Conservation (phyloP, 768 basidiomycete genomes). For the Termitomyces sp. region DNA sequence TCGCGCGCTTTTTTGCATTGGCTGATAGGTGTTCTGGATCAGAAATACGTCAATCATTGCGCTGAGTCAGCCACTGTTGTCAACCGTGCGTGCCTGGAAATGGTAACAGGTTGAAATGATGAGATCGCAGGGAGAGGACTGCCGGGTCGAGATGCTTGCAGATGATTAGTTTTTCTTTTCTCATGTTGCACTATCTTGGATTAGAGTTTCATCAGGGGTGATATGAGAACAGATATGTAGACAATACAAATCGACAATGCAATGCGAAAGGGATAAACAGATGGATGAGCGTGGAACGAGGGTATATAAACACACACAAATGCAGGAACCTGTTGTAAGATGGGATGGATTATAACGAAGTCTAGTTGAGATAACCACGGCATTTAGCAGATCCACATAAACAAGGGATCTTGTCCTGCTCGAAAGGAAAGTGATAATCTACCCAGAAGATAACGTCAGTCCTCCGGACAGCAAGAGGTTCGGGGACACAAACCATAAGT, state of each 20-base stretch:
- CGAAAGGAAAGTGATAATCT: slow-evolving; percentile 99
- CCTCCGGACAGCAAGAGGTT: not conserved
- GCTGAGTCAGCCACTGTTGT: not conserved
- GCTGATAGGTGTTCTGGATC: not conserved
- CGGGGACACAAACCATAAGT: slow-evolving; percentile 72
- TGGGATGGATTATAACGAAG: not conserved
- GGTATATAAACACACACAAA: slow-evolving; percentile 12
- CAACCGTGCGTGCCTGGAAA: not conserved
- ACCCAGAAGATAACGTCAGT: not conserved
- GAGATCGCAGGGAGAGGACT: not conserved
- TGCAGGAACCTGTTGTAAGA: not conserved
- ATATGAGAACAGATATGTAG: slow-evolving; percentile 12
- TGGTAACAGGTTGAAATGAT: not conserved
- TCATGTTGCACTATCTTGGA: not conserved
- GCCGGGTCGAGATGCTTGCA: not conserved
- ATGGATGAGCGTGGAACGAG: slow-evolving; percentile 7
- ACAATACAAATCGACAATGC: slow-evolving; percentile 15
- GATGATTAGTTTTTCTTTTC: not conserved
- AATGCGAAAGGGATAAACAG: slow-evolving; percentile 9
- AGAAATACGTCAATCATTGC: not conserved
- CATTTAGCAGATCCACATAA: slow-evolving; percentile 87
- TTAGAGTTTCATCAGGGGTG: slow-evolving; percentile 7
- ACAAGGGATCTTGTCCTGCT: slow-evolving; percentile 96
- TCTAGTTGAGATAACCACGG: slow-evolving; percentile 94
- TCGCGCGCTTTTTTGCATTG: not conserved